Evolutionary conservation across 2,329 filamentous ascomycete species (phyloP).

Genomic region (Ceratocystiopsis brevicomis): DNA sequence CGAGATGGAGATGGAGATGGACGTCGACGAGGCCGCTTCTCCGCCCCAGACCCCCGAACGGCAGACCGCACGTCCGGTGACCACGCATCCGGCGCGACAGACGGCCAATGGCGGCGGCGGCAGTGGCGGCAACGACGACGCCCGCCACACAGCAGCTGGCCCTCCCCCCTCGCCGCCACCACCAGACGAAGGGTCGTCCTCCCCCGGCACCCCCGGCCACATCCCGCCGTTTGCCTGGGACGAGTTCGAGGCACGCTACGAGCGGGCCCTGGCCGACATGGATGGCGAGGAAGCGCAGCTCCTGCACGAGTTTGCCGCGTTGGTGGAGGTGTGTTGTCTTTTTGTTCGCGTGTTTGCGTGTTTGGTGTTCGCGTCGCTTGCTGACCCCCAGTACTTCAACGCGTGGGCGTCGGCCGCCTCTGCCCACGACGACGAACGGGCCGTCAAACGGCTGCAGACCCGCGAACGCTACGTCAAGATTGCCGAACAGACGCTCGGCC

Average conservation of each 20-base stretch:
- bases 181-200: constrained; percentile 4
- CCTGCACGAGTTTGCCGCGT: constrained; percentile 42
- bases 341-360: too few relatives aligned
- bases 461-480: constrained; percentile 58
- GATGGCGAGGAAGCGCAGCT: constrained; percentile 45
- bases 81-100: neutral
- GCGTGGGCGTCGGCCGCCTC: constrained; percentile 60
- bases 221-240: constrained; percentile 54
- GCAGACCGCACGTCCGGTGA: constrained; percentile 6
- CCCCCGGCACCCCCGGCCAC: constrained; percentile 31
- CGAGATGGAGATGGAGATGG: neutral
- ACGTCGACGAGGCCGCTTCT: neutral
- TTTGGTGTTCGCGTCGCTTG: neutral
- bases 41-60: constrained; percentile 19
- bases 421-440: constrained; percentile 55
- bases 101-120: constrained; percentile 4
- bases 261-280: constrained; percentile 42
- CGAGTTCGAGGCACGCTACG: constrained; percentile 52
- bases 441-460: constrained; percentile 63
- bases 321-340: constrained; percentile 37
- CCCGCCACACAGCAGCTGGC: constrained; percentile 8
- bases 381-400: constrained; percentile 46
- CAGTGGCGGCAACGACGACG: too few relatives aligned
- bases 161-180: neutral
- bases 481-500: constrained; percentile 49